These are phyloP conservation scores for Nakaseomyces sp. DNA, from an alignment of 1,139 yeast genomes.

Conservation along the genomic window DNA sequence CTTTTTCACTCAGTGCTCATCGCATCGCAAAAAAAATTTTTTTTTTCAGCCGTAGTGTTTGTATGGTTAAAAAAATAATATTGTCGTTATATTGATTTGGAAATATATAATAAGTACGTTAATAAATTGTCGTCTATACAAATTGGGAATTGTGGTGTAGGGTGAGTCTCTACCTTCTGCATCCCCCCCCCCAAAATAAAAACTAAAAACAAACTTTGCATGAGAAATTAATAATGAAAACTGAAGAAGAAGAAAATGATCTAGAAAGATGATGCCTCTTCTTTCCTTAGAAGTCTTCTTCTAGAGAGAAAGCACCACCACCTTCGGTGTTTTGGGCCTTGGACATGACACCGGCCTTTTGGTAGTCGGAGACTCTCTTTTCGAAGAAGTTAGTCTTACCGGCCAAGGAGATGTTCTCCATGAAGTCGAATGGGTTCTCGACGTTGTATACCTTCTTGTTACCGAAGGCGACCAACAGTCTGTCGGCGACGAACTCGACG, in stretches of 20 bases:
- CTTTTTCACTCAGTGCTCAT: neutral
- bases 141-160: too few species aligned
- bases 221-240: neutral
- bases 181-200: too few species aligned
- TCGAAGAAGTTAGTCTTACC: slow-evolving; percentile 99
- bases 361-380: slow-evolving; percentile 97
- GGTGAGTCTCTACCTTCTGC: too few species aligned
- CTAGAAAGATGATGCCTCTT: too few species aligned
- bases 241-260: slow-evolving; percentile 31
- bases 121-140: neutral
- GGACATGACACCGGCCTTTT: slow-evolving; percentile 98
- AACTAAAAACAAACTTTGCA: too few species aligned
- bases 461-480: slow-evolving; percentile 84
- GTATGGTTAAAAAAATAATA: too few species aligned
- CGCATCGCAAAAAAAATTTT: neutral
- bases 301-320: slow-evolving; percentile 41
- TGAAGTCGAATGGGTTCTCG: slow-evolving; percentile 92
- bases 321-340: slow-evolving; percentile 36
- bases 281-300: slow-evolving; percentile 42
- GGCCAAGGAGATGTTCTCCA: slow-evolving; percentile 97
- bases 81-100: neutral
- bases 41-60: too few species aligned
- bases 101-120: neutral
- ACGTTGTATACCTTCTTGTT: slow-evolving; percentile 81
- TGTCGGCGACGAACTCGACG: slow-evolving; percentile 95